phyloP scores from a whole-genome alignment of 73 alveolate species.

The Blepharisma japonicum region DNA sequence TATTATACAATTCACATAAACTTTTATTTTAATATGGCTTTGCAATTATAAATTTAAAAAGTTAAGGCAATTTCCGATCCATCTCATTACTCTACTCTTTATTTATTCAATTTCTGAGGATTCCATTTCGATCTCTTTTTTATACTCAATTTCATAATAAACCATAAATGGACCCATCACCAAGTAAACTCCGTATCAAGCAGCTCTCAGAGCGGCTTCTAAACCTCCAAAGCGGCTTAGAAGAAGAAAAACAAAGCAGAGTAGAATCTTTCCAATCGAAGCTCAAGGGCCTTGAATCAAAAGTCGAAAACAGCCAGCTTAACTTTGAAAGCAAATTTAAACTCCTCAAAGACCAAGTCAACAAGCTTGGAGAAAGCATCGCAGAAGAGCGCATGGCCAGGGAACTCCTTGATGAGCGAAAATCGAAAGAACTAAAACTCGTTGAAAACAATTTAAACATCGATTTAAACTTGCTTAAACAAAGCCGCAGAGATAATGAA shows the following conservation, averaged over 20 bases:
- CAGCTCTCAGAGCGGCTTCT: conserved; percentile 25
- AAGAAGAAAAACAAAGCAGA: conserved; percentile 30
- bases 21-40: no score
- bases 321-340: conserved; percentile 29
- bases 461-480: conserved; percentile 60
- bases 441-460: conserved; percentile 52
- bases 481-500: conserved; percentile 66
- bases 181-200: conserved; percentile 18
- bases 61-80: no score
- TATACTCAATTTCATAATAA: no score
- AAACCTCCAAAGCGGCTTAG: conserved; percentile 26
- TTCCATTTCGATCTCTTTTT: no score
- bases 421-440: conserved; percentile 63
- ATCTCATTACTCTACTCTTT: no score
- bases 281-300: neutral
- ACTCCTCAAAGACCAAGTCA: conserved; percentile 40
- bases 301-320: conserved; percentile 10
- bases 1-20: no score
- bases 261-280: conserved; percentile 6
- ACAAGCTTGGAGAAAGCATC: conserved; percentile 43
- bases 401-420: conserved; percentile 58
- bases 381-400: conserved; percentile 37
- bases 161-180: neutral
- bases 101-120: no score
- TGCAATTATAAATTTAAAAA: no score